These are phyloP conservation scores for Coemansia sp. DNA, from an alignment of 192 early-diverging fungal genomes.

Conservation along the genomic window DNA sequence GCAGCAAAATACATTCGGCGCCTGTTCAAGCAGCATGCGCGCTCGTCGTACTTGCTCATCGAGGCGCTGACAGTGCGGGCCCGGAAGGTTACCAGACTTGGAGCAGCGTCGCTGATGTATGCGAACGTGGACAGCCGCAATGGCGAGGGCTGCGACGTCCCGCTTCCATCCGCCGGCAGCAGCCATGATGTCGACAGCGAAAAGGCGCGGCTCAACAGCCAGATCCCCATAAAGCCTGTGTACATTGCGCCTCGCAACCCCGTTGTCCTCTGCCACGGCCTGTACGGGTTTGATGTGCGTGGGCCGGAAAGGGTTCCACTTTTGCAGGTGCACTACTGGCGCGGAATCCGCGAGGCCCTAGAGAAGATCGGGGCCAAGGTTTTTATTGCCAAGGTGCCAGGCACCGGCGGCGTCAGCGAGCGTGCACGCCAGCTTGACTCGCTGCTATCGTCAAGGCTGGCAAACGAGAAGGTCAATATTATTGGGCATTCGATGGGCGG, in stretches of 20 bases:
- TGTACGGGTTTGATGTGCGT: conserved; percentile 89
- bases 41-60: conserved; percentile 9
- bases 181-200: background rate
- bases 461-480: conserved; percentile 67
- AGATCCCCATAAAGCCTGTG: conserved; percentile 59
- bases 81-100: conserved; percentile 22
- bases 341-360: conserved; percentile 76
- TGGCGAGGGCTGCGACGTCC: background rate
- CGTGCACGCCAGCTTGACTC: conserved; percentile 77
- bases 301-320: conserved; percentile 75
- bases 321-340: conserved; percentile 89
- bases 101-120: conserved; percentile 34
- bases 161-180: background rate
- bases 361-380: conserved; percentile 80
- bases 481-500: conserved; percentile 97
- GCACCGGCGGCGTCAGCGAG: conserved; percentile 68
- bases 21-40: conserved; percentile 27
- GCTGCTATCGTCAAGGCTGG: conserved; percentile 61
- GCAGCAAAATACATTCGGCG: conserved; percentile 34
- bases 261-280: conserved; percentile 84
- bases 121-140: conserved; percentile 18
- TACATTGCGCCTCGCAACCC: conserved; percentile 77
- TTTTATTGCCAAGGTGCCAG: conserved; percentile 72
- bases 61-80: conserved; percentile 24
- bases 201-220: conserved; percentile 41